Percentiles rank a stretch among this genome's conserved stretches.
Evolutionary conservation across 257 asterid species (phyloP).

Genomic region (Ehretia macrophylla): DNA sequence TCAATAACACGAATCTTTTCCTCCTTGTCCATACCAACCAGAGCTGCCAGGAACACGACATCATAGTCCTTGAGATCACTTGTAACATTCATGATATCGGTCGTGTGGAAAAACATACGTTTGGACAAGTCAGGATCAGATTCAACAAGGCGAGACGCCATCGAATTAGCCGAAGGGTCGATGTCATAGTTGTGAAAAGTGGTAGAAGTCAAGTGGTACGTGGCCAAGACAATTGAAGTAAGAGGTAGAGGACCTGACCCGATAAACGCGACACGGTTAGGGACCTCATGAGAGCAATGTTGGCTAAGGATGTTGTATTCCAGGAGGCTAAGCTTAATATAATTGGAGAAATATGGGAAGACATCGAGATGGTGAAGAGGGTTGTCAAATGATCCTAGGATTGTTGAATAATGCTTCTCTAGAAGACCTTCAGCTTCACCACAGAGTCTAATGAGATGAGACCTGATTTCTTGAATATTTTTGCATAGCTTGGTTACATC

Average conservation of each 20-base stretch:
- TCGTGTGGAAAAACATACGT: slow-evolving; percentile 56
- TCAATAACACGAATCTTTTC: slow-evolving; percentile 50
- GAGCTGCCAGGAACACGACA: slow-evolving; percentile 82
- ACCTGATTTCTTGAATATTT: slow-evolving; percentile 50
- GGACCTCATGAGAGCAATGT: slow-evolving; percentile 28
- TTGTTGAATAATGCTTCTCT: slow-evolving; percentile 56
- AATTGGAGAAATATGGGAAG: slow-evolving; percentile 72
- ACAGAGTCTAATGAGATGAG: slow-evolving; percentile 57
- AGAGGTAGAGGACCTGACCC: slow-evolving; percentile 96
- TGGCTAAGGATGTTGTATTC: slow-evolving; percentile 53
- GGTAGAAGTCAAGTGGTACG: slow-evolving; percentile 47
- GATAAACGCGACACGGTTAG: slow-evolving; percentile 49
- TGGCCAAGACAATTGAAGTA: slow-evolving; percentile 75
- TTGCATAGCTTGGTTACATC: slow-evolving; percentile 68
- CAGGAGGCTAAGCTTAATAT: slow-evolving; percentile 61
- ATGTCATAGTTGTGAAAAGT: slow-evolving; percentile 72
- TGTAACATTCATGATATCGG: slow-evolving; percentile 54
- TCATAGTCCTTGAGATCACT: slow-evolving; percentile 44
- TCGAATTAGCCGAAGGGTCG: slow-evolving; percentile 50
- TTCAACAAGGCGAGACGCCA: slow-evolving; percentile 50
- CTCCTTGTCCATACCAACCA: slow-evolving; percentile 80
- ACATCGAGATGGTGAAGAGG: slow-evolving; percentile 62
- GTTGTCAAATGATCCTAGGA: slow-evolving; percentile 36
- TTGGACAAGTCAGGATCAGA: slow-evolving; percentile 46
- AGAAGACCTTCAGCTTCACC: slow-evolving; percentile 75